phyloP scores from a whole-genome alignment of 108 stramenopile species.

The Stephanodiscus triporus region DNA sequence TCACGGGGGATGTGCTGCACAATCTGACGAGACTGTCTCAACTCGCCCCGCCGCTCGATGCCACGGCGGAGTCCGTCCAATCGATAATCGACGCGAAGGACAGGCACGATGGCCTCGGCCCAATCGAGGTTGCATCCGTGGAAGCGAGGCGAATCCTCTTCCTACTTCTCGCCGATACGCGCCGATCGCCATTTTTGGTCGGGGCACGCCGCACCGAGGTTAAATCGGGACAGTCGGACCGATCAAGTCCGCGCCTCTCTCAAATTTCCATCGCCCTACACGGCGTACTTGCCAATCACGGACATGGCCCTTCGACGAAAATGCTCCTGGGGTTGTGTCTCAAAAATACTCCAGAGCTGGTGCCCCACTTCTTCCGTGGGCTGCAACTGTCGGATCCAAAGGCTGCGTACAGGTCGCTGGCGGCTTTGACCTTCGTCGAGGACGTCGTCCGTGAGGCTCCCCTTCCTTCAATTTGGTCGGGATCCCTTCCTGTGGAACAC shows the following conservation, averaged over 20 bases:
- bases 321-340: conserved; percentile 55
- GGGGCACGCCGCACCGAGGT: conserved; percentile 4
- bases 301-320: conserved; percentile 33
- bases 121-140: conserved; percentile 36
- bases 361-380: conserved; percentile 53
- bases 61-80: conserved; percentile 20
- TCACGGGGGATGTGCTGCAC: conserved; percentile 57
- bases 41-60: conserved; percentile 58
- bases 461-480: conserved; percentile 9
- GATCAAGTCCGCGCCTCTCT: conserved; percentile 15
- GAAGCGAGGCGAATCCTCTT: conserved; percentile 70
- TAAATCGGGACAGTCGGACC: background rate
- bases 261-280: conserved; percentile 47
- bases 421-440: conserved; percentile 55
- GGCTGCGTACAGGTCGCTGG: conserved; percentile 54
- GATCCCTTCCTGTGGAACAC: conserved; percentile 5
- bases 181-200: conserved; percentile 59
- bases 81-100: conserved; percentile 44
- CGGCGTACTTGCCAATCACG: conserved; percentile 43
- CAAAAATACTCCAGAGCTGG: conserved; percentile 50
- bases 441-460: conserved; percentile 58
- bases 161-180: conserved; percentile 54
- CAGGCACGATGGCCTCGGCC: conserved; percentile 17
- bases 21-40: conserved; percentile 54
- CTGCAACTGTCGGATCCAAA: conserved; percentile 65